Evolutionary conservation across 371 early-diverging fungal species (phyloP).

Genomic region (Apophysomyces ossiformis): DNA sequence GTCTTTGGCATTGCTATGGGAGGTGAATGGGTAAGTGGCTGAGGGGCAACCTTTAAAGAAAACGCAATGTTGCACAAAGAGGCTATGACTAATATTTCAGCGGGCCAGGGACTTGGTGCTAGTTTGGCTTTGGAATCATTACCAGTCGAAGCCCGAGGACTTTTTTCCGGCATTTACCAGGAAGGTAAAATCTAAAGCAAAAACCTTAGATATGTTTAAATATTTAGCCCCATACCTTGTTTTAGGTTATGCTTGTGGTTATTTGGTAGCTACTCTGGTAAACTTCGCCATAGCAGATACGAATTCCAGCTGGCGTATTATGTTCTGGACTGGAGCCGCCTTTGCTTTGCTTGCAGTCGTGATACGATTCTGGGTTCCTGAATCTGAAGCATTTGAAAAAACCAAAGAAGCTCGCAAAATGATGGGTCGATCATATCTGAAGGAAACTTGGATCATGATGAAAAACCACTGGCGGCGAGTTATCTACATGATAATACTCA

Average conservation of each 20-base stretch:
- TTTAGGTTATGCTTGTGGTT: constrained; percentile 62
- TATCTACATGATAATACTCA: constrained; percentile 58
- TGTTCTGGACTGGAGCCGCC: constrained; percentile 68
- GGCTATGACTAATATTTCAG: background rate
- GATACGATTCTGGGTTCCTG: constrained; percentile 65
- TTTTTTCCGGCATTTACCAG: constrained; percentile 74
- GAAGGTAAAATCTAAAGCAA: constrained; percentile 33
- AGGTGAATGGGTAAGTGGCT: constrained; percentile 59
- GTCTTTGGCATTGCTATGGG: constrained; percentile 79
- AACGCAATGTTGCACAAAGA: constrained; percentile 3
- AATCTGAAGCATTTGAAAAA: constrained; percentile 58
- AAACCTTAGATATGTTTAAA: background rate
- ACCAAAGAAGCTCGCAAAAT: constrained; percentile 37
- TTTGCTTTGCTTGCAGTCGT: constrained; percentile 60
- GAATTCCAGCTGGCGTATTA: constrained; percentile 62
- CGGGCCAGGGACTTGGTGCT: constrained; percentile 59
- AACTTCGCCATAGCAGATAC: constrained; percentile 52
- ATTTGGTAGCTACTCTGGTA: constrained; percentile 61
- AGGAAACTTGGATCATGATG: constrained; percentile 47
- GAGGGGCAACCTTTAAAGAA: background rate
- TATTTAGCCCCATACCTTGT: background rate
- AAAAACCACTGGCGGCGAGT: constrained; percentile 54
- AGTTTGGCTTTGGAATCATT: constrained; percentile 69
- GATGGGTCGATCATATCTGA: constrained; percentile 30
- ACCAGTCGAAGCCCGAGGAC: constrained; percentile 66